These are phyloP conservation scores for Grigorovia jiainica DNA, from an alignment of 805 yeast species.

Conservation along the genomic window DNA sequence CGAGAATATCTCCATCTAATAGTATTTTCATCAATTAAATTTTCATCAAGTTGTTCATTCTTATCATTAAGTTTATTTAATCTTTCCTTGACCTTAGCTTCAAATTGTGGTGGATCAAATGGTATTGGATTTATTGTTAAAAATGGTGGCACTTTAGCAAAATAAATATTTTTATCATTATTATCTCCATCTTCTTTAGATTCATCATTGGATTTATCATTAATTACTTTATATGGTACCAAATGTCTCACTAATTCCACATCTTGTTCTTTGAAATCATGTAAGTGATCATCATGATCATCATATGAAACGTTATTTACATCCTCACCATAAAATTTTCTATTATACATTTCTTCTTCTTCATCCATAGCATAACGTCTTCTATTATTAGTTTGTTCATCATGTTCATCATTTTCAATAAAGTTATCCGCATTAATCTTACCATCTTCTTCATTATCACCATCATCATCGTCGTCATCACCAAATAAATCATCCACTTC, in stretches of 20 bases:
- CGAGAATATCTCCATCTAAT: constrained; percentile 90
- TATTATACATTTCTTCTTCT: constrained; percentile 29
- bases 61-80: constrained; percentile 25
- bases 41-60: constrained; percentile 50
- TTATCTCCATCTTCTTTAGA: constrained; percentile 20
- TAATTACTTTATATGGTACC: constrained; percentile 36
- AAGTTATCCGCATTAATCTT: constrained; percentile 21
- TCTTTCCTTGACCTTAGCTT: constrained; percentile 38
- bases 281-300: constrained; percentile 7
- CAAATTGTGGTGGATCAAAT: constrained; percentile 66
- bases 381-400: constrained; percentile 15
- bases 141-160: constrained; percentile 72
- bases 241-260: constrained; percentile 34
- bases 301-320: constrained; percentile 20
- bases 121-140: constrained; percentile 77
- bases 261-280: constrained; percentile 28
- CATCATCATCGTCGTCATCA: constrained; percentile 27
- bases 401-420: constrained; percentile 11
- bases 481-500: constrained; percentile 36
- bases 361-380: constrained; percentile 27
- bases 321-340: constrained; percentile 29
- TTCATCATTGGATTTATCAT: constrained; percentile 22
- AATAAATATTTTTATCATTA: constrained; percentile 28
- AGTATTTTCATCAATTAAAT: constrained; percentile 69
- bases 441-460: constrained; percentile 9